Percentiles rank a stretch among this genome's conserved stretches.
Evolutionary conservation across 805 yeast genomes (phyloP).

Genomic region (Metschnikowia drakensbergensis): DNA sequence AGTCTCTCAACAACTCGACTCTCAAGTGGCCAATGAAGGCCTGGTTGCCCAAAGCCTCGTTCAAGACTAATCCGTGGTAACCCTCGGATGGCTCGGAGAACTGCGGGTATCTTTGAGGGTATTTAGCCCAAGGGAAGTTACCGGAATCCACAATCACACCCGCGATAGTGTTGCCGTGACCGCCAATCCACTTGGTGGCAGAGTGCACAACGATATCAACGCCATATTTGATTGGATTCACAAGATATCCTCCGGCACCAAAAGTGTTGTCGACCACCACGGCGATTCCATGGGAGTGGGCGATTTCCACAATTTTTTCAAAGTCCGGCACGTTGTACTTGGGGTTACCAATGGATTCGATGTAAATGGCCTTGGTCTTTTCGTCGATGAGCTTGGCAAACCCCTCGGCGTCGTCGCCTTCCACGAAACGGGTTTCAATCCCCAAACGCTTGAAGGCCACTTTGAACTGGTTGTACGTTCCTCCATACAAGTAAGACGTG

Average conservation of each 20-base stretch:
- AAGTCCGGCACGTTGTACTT: constrained; percentile 90
- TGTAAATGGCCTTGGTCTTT: constrained; percentile 82
- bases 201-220: constrained; percentile 92
- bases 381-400: constrained; percentile 73
- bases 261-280: constrained; percentile 94
- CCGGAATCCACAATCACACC: constrained; percentile 91
- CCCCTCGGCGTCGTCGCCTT: constrained; percentile 74
- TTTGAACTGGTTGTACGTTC: constrained; percentile 93
- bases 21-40: constrained; percentile 81
- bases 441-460: constrained; percentile 88
- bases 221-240: constrained; percentile 82
- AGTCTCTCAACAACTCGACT: constrained; percentile 82
- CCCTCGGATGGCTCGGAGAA: constrained; percentile 89
- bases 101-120: constrained; percentile 88
- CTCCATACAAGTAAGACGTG: constrained; percentile 87
- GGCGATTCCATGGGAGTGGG: constrained; percentile 84
- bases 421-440: constrained; percentile 77
- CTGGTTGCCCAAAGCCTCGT: constrained; percentile 74
- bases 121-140: constrained; percentile 84
- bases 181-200: constrained; percentile 97
- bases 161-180: constrained; percentile 92
- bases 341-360: constrained; percentile 93
- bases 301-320: constrained; percentile 66
- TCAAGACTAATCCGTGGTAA: constrained; percentile 82
- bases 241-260: constrained; percentile 92